phyloP scores from a whole-genome alignment of 495 filamentous ascomycete species.

The Trichoderma virens region DNA sequence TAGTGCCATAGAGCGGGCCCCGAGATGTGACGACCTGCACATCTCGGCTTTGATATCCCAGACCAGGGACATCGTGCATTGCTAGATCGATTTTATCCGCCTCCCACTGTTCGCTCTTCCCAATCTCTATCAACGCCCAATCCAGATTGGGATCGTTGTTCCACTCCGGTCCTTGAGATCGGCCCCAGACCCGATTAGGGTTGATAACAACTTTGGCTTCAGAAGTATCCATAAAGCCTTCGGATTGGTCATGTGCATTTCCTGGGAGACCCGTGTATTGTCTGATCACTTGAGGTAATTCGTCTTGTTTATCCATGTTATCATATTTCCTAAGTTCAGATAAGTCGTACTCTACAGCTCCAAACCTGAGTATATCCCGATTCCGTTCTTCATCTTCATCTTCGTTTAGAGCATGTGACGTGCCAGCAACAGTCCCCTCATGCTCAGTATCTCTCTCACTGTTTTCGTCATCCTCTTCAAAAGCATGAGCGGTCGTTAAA shows the following conservation, averaged over 20 bases:
- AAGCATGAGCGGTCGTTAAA: not conserved
- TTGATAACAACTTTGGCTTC: not conserved
- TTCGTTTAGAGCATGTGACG: too few relatives aligned
- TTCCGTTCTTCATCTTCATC: too few relatives aligned
- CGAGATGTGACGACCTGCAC: not conserved
- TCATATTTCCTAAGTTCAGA: not conserved
- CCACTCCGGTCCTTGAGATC: not conserved
- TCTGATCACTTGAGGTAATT: too few relatives aligned
- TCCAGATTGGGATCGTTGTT: not conserved
- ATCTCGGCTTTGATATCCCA: not conserved
- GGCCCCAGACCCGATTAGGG: not conserved
- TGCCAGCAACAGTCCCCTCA: too few relatives aligned
- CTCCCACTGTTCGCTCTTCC: not conserved
- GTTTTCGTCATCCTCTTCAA: not conserved
- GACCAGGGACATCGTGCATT: not conserved
- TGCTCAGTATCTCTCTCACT: not conserved
- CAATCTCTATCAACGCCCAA: not conserved
- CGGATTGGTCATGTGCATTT: too few relatives aligned
- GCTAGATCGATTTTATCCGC: too few relatives aligned
- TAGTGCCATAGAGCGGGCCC: not conserved
- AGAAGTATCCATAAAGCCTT: not conserved
- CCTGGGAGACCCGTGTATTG: too few relatives aligned
- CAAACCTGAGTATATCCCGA: not conserved
- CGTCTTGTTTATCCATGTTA: too few relatives aligned
- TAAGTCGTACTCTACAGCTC: not conserved